Evolutionary conservation across 2,329 filamentous ascomycete genomes (phyloP), one percentile per base, ranked within the genome.

Genomic region (Pseudogymnoascus sp.): DNA sequence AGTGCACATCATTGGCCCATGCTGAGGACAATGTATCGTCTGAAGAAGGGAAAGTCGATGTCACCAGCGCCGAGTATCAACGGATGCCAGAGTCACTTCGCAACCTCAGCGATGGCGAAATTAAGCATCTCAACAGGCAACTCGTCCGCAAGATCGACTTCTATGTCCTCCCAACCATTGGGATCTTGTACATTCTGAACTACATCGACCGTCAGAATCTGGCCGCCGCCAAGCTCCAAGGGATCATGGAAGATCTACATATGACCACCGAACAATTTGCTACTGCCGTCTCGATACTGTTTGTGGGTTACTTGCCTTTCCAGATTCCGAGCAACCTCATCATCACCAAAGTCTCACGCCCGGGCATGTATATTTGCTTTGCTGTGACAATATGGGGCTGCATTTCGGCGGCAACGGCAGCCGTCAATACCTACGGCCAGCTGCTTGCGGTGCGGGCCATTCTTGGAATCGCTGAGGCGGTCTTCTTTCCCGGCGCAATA

Each of bases 231-330:
- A 76, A 76, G 52, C 70, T 78, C 3, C 71, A 76, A 58, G 75
- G 75, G 22, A 76, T 77, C 64, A 75, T 69, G 60, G 70, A 74
- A 1, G 75, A 77, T 62, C 67, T 77, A 16, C 66, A 73, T 58
- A 73, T 77, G 74, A 72, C 66, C 3, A 71, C 68, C 1, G 33
- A 71, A 19, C 66, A 77, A 35, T 76, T 75, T 58, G 72, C 73
- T 14, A 78, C 77, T 6, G 73, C 71, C 41, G 71, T 78, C 23
- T 76, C 74, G 25, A 79, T 79, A 52, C 71, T 80, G 11, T 79
- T 78, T 63, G 77, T 77, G 9, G 77, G 77, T 22, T 79, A 79
- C 62, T 64, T 79, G 12, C 70, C 76, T 52, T 77, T 78, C 70
- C 76, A 78, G 67, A 72, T 72, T 52, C 70, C 71, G 6, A 66